These are phyloP conservation scores for Heliocybe sulcata DNA, from an alignment of 1,284 basidiomycete species.

Conservation along the genomic window DNA sequence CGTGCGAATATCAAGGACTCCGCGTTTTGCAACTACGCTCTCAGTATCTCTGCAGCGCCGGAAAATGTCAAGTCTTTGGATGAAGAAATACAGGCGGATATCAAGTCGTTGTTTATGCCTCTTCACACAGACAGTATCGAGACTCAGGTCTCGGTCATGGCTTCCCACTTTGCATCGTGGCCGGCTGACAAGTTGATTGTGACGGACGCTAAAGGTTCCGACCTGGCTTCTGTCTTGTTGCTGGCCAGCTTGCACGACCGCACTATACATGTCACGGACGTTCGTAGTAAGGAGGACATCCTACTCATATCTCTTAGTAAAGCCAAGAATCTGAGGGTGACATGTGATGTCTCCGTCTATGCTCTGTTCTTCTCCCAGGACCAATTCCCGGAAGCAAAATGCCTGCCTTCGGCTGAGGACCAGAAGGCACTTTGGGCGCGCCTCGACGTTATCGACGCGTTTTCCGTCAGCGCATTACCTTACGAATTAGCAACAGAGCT, in stretches of 20 bases:
- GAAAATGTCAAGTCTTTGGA: conserved; percentile 61
- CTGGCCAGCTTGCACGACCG: conserved; percentile 90
- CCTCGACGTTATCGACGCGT: conserved; percentile 81
- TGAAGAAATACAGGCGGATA: conserved; percentile 72
- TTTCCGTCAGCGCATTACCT: conserved; percentile 85
- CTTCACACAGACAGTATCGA: conserved; percentile 51
- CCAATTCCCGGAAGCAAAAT: conserved; percentile 59
- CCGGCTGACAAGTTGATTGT: conserved; percentile 88
- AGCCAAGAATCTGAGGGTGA: conserved; percentile 89
- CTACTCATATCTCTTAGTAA: conserved; percentile 92
- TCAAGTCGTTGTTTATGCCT: conserved; percentile 83
- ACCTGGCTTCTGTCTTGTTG: conserved; percentile 90
- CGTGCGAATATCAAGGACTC: conserved; percentile 54
- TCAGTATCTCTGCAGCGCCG: conserved; percentile 72
- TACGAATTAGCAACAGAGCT: conserved; percentile 72
- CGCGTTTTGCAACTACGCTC: conserved; percentile 83
- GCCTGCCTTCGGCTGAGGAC: conserved; percentile 74
- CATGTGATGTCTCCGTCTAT: conserved; percentile 94
- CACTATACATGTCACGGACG: conserved; percentile 91
- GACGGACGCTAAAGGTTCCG: conserved; percentile 88
- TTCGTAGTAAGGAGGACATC: conserved; percentile 84
- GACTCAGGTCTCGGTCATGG: conserved; percentile 57
- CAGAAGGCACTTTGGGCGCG: conserved; percentile 88
- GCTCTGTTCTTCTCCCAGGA: conserved; percentile 86
- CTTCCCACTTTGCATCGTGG: conserved; percentile 89